phyloP scores from a whole-genome alignment of 2,329 filamentous ascomycete species.

The Coniella lustricola region DNA sequence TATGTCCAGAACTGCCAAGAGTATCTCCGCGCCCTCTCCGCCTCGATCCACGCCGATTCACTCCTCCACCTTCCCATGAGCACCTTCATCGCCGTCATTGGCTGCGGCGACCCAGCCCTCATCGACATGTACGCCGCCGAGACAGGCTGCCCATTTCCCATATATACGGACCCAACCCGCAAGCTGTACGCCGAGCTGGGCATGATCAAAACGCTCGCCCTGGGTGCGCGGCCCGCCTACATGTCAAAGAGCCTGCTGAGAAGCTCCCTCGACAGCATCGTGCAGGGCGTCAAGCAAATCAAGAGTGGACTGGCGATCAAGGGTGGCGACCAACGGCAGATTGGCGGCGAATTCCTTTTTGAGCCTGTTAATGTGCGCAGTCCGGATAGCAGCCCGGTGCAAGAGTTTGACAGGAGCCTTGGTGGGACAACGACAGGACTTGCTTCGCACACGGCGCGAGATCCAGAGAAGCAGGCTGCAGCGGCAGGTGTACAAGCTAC shows the following conservation, averaged over 20 bases:
- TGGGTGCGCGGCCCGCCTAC: conserved; percentile 58
- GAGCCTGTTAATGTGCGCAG: conserved; percentile 44
- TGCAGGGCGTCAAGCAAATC: conserved; percentile 54
- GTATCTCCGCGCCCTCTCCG: conserved; percentile 57
- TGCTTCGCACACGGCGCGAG: no score
- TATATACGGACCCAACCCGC: conserved; percentile 68
- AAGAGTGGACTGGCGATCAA: conserved; percentile 52
- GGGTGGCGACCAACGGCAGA: conserved; percentile 60
- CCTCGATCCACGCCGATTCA: conserved; percentile 45
- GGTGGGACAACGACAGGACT: no score
- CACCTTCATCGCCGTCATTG: conserved; percentile 63
- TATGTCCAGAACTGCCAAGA: conserved; percentile 76
- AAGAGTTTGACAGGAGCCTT: conserved; percentile 26
- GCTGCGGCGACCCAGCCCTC: conserved; percentile 62
- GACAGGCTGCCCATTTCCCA: conserved; percentile 62
- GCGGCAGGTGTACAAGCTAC: conserved; percentile 8
- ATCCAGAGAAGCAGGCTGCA: conserved; percentile 4
- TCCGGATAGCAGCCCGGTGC: conserved; percentile 34
- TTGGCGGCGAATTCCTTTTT: conserved; percentile 75
- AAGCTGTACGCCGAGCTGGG: conserved; percentile 60
- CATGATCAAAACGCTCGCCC: conserved; percentile 57
- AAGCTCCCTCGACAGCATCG: conserved; percentile 43
- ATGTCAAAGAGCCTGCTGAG: conserved; percentile 48
- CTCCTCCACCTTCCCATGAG: conserved; percentile 44
- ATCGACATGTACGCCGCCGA: conserved; percentile 59